Base-by-base conservation (phyloP, 2,329 filamentous ascomycete species). In the Botryotinia globosa region DNA sequence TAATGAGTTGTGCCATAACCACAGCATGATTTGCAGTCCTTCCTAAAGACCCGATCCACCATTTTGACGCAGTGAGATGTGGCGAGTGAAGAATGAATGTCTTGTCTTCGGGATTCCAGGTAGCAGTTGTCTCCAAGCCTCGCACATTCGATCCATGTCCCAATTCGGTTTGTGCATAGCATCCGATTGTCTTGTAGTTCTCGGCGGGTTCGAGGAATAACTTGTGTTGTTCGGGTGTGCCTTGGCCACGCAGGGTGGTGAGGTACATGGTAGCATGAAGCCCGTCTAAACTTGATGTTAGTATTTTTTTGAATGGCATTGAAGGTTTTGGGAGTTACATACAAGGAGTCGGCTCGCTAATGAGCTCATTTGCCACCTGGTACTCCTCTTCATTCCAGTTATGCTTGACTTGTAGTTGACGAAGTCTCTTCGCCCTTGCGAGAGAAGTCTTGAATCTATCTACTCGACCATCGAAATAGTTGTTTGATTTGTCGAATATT, bases 41-140 rank as follows among this genome's bases (percentile, higher is more conserved):
- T 69, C 92, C 92, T 5, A 94, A 85, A 18, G 91, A 92, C 1
- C 92, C 92, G 77, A 94, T 94, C 92, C 92, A 94, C 92, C 92
- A 95, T 80, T 95, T 95, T 48, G 90, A 91, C 0, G 92, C 88
- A 2, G 92, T 94, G 72, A 94, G 84, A 74, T 89, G 85, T 16
- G 92, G 92, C 0, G 91, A 93, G 81, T 94, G 89, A 51, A 94
- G 85, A 22, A 85, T 90, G 78, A 94, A 94, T 4, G 89, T 92
- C 85, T 92, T 91, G 81, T 93, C 90, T 8, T 89, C 84, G 0
- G 88, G 83, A 78, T 92, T 91, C 91, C 91, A 94, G 0, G 89
- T 93, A 7, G 80, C 80, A 37, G 80, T 81, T 3, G 80, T 81
- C 73, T 81, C 80, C 62, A 81, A 73, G 20, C 91, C 91, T 73